Percentiles rank a stretch among this genome's conserved stretches.
These are phyloP conservation scores for Boletus coccyginus DNA, from an alignment of 768 basidiomycete species.

Conservation along the genomic window DNA sequence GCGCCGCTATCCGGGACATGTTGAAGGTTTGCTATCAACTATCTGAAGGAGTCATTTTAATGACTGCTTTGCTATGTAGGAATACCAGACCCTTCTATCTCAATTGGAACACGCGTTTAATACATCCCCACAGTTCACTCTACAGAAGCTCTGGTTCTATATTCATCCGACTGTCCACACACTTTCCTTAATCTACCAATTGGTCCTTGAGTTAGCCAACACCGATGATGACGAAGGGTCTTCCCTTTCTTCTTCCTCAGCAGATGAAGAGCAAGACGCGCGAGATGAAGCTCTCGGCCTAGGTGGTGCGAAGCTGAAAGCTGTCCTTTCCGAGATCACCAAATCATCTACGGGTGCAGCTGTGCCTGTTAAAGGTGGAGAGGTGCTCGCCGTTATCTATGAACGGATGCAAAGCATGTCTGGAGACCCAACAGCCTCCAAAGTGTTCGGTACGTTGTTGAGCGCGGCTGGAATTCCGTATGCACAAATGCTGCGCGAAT, in stretches of 20 bases:
- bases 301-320: slow-evolving; percentile 77
- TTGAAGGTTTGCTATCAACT: slow-evolving; percentile 57
- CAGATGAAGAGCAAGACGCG: slow-evolving; percentile 71
- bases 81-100: slow-evolving; percentile 91
- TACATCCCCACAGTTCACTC: slow-evolving; percentile 79
- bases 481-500: slow-evolving; percentile 77
- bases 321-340: slow-evolving; percentile 73
- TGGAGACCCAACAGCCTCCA: slow-evolving; percentile 86
- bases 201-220: slow-evolving; percentile 71
- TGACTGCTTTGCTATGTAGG: slow-evolving; percentile 41
- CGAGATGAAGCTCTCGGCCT: slow-evolving; percentile 87
- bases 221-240: slow-evolving; percentile 68
- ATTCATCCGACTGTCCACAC: slow-evolving; percentile 95
- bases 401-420: slow-evolving; percentile 87
- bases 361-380: slow-evolving; percentile 91
- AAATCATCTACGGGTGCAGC: slow-evolving; percentile 55
- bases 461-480: slow-evolving; percentile 86
- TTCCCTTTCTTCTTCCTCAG: slow-evolving; percentile 48
- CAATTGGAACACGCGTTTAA: slow-evolving; percentile 95
- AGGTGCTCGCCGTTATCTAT: slow-evolving; percentile 86
- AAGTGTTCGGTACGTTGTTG: slow-evolving; percentile 79
- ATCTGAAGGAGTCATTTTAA: neutral
- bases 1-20: slow-evolving; percentile 91
- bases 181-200: slow-evolving; percentile 83
- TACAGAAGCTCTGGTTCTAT: slow-evolving; percentile 98